Conservation (phyloP, 2,329 filamentous ascomycete species). For the Dactylonectria estremocensis region DNA sequence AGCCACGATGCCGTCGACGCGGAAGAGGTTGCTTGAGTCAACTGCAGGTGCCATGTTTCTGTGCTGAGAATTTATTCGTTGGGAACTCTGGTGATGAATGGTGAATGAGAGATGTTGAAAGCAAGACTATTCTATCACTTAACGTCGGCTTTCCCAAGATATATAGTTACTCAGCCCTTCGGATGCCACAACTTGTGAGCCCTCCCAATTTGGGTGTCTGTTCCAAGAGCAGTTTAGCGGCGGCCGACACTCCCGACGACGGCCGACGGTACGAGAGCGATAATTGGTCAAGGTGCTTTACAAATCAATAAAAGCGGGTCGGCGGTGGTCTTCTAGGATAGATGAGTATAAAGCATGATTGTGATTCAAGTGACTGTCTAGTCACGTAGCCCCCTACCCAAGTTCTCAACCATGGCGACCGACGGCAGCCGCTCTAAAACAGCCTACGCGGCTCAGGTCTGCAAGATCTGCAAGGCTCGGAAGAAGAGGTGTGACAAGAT, state of each 20-base stretch:
- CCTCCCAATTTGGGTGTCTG: not conserved
- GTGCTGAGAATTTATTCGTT: not conserved
- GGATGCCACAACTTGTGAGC: not conserved
- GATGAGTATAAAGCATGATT: not conserved
- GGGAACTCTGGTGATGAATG: not conserved
- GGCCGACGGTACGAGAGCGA: not conserved
- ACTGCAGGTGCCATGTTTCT: not conserved
- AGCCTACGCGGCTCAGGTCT: not conserved
- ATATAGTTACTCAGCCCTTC: not conserved
- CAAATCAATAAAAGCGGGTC: not conserved
- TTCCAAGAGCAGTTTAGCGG: not conserved
- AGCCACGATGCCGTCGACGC: constrained; percentile 20
- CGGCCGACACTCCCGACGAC: not conserved
- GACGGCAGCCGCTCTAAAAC: not conserved
- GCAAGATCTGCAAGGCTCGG: constrained; percentile 1
- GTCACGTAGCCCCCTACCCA: not conserved
- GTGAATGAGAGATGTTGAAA: not conserved
- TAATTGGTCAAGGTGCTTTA: not conserved
- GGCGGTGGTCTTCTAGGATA: not conserved
- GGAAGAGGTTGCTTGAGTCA: constrained; percentile 5
- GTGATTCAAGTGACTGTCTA: not conserved
- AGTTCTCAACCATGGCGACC: constrained; percentile 13
- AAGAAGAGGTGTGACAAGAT: constrained; percentile 21
- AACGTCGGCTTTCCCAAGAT: not conserved
- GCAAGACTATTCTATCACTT: not conserved